Evolutionary conservation across 164 flowering plant species (phyloP), one percentile per base, ranked within the genome.

Genomic region (Saururus chinensis): DNA sequence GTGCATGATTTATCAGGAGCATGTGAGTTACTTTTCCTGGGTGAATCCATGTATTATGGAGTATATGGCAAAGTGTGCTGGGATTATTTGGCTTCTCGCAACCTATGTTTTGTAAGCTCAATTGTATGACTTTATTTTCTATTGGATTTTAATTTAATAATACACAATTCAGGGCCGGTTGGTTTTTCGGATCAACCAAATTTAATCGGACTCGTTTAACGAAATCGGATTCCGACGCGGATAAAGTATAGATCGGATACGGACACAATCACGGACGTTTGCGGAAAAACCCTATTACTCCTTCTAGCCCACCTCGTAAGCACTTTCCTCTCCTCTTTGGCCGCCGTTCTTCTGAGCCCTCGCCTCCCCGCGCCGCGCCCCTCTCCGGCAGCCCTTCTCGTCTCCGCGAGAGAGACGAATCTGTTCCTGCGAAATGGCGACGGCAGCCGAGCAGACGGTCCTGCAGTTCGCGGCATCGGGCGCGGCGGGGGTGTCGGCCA

Each of bases 391-490:
- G 5, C 49, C 17, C 14, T 45, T 12, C 49, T 45, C 17, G 14
- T 45, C 17, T 12, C 49, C 49, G 49, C 14, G 2, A 2, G 37
- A 30, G 37, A 30, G 37, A 30, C 37, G 37, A 30, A 30, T 2
- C 37, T 30, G 2, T 30, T 30, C 4, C 2, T 2, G 37, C 49
- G 49, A 12, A 17, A 45, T 45, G 14, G 14, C 49, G 90, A 83
- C 82, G 62, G 62, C 77, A 48, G 71, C 64, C 69, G 83, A 78
- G 37, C 73, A 70, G 51, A 84, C 92, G 1, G 86, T 86, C 60
- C 59, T 90, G 68, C 96, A 90, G 73, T 85, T 88, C 70, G 40
- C 63, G 13, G 75, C 86, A 0, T 64, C 86, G 1, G 16, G 87
- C 21, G 55, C 84, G 49, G 55, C 85, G 51, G 74, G 72, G 41